phyloP scores from a whole-genome alignment of 495 filamentous ascomycete species.

The Poronia punctata region DNA sequence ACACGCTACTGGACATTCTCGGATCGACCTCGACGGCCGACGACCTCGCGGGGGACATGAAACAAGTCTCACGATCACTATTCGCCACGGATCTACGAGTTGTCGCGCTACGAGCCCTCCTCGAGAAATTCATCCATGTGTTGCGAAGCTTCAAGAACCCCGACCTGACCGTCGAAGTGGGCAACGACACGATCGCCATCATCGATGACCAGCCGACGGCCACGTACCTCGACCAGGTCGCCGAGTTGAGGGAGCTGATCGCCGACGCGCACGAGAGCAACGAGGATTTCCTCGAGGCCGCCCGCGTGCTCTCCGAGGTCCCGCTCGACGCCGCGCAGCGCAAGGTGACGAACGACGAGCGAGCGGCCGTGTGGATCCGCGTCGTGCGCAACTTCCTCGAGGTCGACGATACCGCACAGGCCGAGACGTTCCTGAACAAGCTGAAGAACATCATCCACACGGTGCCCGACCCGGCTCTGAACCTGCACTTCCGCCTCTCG shows the following conservation, averaged over 20 bases:
- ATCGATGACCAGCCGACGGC: conserved; percentile 51
- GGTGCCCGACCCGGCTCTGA: conserved; percentile 60
- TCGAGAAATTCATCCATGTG: conserved; percentile 57
- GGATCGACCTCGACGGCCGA: conserved; percentile 46
- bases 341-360: conserved; percentile 68
- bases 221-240: conserved; percentile 77
- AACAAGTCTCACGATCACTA: conserved; percentile 59
- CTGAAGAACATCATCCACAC: conserved; percentile 85
- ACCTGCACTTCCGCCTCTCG: conserved; percentile 79
- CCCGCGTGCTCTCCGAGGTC: conserved; percentile 72
- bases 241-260: conserved; percentile 70
- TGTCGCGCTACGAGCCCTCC: conserved; percentile 63
- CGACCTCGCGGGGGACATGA: conserved; percentile 57
- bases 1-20: conserved; percentile 57
- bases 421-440: conserved; percentile 82
- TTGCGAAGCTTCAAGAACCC: conserved; percentile 49
- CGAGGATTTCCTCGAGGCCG: conserved; percentile 74
- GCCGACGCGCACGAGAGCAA: conserved; percentile 76
- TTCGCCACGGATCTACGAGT: conserved; percentile 63
- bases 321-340: conserved; percentile 83
- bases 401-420: conserved; percentile 81
- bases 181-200: conserved; percentile 57
- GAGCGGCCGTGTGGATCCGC: conserved; percentile 78
- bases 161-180: conserved; percentile 62
- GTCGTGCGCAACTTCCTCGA: conserved; percentile 94